Base-by-base conservation (phyloP, 768 basidiomycete genomes). In the Tricholoma matsutake region DNA sequence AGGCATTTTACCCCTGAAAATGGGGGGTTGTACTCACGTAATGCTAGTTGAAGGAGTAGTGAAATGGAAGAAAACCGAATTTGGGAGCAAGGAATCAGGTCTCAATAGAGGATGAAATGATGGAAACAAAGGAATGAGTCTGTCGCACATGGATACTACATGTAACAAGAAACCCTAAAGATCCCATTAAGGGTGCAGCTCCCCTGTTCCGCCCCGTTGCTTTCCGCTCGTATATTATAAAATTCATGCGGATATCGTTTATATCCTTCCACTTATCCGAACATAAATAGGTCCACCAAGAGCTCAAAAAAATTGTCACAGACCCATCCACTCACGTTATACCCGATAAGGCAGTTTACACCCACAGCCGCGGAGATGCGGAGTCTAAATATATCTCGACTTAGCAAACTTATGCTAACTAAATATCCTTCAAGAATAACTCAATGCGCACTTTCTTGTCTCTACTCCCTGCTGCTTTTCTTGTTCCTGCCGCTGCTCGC, bases 11-110 rank as follows among this genome's bases (percentile, higher is more conserved):
- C 81, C 82, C 83, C 81, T 81, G 79, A 80, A 80, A 81, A 82
- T 80, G 73, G 76, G 75, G 81, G 81, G 79, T 78, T 63, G 64
- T 71, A 73, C 77, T 83, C 85, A 87, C 86, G 86, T 88, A 86
- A 84, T 76, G 65, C 18, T 54, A 54, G 52, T 31, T 53, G 37
- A 35, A 65, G 59, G 58, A 53, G 55, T 62, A 51, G 53, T 32
- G 63, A 58, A 72, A 68, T 64, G 63, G 67, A 65, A 67, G 65
- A 73, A 74, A 74, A 68, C 74, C 76, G 70, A 73, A 76, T 73
- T 68, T 71, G 69, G 73, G 58, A 65, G 65, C 54, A 60, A 67
- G 62, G 35, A 67, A 69, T 67, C 72, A 72, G 71, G 67, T 69
- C 71, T 67, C 53, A 59, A 45, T 31, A 51, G 54, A 57, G 31